phyloP scores from a whole-genome alignment of 495 filamentous ascomycete genomes.

The Penicillium desertorum region DNA sequence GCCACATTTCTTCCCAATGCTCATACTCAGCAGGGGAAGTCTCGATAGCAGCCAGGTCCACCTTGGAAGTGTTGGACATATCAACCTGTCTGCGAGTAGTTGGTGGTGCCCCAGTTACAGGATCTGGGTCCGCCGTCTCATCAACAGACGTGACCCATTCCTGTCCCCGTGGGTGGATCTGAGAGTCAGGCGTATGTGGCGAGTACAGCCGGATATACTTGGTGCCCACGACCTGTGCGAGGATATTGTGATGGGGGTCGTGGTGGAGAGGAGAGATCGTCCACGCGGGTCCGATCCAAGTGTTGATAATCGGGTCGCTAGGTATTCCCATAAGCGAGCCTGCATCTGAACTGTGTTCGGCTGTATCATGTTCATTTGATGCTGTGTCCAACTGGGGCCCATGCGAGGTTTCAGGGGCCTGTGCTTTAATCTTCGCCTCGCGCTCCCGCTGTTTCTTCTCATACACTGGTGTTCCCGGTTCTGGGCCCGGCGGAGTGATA shows the following conservation, averaged over 20 bases:
- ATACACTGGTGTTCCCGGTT: conserved; percentile 50
- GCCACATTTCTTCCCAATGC: conserved; percentile 55
- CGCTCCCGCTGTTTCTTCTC: conserved; percentile 43
- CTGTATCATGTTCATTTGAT: conserved; percentile 33
- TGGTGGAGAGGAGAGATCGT: conserved; percentile 93
- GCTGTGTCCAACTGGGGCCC: conserved; percentile 24
- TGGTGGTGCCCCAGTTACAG: conserved; percentile 7
- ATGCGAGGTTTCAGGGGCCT: conserved; percentile 31
- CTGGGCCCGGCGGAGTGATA: conserved; percentile 53
- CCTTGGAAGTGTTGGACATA: conserved; percentile 85
- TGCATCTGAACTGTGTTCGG: conserved; percentile 12
- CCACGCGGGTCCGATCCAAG: conserved; percentile 85
- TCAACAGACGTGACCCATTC: conserved; percentile 53
- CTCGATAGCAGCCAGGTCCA: conserved; percentile 65
- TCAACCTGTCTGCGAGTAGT: conserved; percentile 55
- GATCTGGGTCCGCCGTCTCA: conserved; percentile 18
- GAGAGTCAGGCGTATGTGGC: conserved; percentile 54
- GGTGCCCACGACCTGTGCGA: conserved; percentile 83
- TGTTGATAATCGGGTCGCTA: conserved; percentile 60
- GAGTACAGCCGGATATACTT: conserved; percentile 91
- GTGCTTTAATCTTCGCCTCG: conserved; percentile 9
- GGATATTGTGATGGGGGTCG: conserved; percentile 90
- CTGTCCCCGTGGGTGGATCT: conserved; percentile 65
- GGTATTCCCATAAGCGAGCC: conserved; percentile 21
- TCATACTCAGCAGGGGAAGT: conserved; percentile 46